Evolutionary conservation across 164 flowering plant genomes (phyloP).

Genomic region (Annona squamosa): DNA sequence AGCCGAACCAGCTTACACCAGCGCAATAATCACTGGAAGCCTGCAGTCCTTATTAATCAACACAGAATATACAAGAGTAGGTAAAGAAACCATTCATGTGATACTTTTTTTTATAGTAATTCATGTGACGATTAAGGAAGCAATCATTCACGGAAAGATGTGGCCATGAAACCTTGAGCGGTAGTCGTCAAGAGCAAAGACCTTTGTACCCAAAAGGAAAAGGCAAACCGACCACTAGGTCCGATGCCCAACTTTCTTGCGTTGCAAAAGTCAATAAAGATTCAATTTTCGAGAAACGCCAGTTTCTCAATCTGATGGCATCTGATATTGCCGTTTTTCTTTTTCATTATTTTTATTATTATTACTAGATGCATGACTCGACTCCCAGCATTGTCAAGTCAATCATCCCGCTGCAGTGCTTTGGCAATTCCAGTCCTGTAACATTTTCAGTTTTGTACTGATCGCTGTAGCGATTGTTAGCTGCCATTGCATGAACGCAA

Average conservation of each 20-base stretch:
- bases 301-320: slow-evolving; percentile 1
- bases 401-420: no score
- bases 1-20: no score
- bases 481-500: no score
- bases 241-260: neutral
- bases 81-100: neutral
- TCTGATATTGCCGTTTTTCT: neutral
- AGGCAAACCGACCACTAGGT: slow-evolving; percentile 2
- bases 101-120: no score
- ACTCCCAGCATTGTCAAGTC: no score
- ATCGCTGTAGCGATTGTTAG: no score
- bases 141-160: neutral
- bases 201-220: neutral
- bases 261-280: slow-evolving; percentile 3
- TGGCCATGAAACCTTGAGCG: neutral
- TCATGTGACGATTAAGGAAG: neutral
- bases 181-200: neutral
- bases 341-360: neutral
- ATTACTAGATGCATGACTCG: neutral
- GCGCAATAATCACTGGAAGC: no score
- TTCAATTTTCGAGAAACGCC: neutral
- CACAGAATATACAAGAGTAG: neutral
- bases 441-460: no score
- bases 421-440: no score
- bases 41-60: no score